These are phyloP conservation scores for Acrodontium crateriforme DNA, from an alignment of 2,329 filamentous ascomycete genomes.

Conservation along the genomic window DNA sequence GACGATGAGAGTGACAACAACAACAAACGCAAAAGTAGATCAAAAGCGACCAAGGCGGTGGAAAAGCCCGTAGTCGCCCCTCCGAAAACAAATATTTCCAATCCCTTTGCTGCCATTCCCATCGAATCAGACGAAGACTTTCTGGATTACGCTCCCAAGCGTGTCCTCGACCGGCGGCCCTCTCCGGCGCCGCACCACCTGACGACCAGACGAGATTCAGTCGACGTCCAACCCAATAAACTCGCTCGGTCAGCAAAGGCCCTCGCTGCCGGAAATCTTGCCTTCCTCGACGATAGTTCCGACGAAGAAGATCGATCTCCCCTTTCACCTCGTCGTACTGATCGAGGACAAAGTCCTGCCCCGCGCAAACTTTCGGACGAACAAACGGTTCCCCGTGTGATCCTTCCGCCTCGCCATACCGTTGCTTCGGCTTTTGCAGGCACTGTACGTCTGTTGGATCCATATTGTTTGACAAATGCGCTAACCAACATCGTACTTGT, in stretches of 20 bases:
- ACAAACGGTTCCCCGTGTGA: slow-evolving; percentile 5
- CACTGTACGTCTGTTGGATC: slow-evolving; percentile 10
- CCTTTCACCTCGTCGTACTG: slow-evolving; percentile 6
- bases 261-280: slow-evolving; percentile 17
- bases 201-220: slow-evolving; percentile 10
- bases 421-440: slow-evolving; percentile 23
- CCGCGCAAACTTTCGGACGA: slow-evolving; percentile 10
- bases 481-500: slow-evolving; percentile 10
- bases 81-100: slow-evolving; percentile 6
- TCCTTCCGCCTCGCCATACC: slow-evolving; percentile 18
- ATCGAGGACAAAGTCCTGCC: slow-evolving; percentile 16
- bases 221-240: slow-evolving; percentile 5
- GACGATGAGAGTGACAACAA: slow-evolving; percentile 18
- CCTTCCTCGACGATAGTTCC: slow-evolving; percentile 21
- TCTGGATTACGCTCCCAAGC: slow-evolving; percentile 8
- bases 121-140: slow-evolving; percentile 17
- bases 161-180: slow-evolving; percentile 14
- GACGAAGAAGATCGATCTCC: slow-evolving; percentile 14
- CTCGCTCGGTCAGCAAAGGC: slow-evolving; percentile 12
- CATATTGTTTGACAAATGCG: slow-evolving; percentile 1
- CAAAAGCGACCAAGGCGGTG: slow-evolving; percentile 10
- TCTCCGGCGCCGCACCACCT: slow-evolving; percentile 15
- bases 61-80: not conserved
- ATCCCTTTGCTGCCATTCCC: slow-evolving; percentile 7
- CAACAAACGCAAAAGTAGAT: slow-evolving; percentile 10